Percentiles rank a stretch among this genome's conserved stretches.
These are phyloP conservation scores for Zygoascus flipseniorum DNA, from an alignment of 805 yeast species.

Conservation along the genomic window DNA sequence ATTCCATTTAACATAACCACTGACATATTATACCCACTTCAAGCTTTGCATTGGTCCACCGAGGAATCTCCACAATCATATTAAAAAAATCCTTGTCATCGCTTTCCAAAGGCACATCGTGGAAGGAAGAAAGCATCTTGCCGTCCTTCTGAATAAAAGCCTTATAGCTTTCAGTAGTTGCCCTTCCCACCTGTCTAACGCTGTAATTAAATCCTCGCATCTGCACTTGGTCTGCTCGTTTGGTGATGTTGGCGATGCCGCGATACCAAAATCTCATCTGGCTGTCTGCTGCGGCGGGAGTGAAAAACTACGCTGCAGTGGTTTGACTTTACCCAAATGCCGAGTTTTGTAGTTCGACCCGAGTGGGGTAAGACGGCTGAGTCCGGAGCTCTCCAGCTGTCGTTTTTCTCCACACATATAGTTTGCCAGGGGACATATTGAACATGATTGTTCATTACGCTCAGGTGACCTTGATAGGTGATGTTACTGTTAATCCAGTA, in stretches of 20 bases:
- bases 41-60: slow-evolving; percentile 81
- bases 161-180: slow-evolving; percentile 74
- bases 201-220: slow-evolving; percentile 35
- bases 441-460: too few relatives aligned
- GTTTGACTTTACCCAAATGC: background rate
- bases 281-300: background rate
- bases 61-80: slow-evolving; percentile 88
- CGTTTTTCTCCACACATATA: too few relatives aligned
- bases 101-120: slow-evolving; percentile 71
- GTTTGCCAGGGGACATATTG: too few relatives aligned
- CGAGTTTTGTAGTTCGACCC: background rate
- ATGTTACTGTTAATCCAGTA: too few relatives aligned
- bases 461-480: too few relatives aligned
- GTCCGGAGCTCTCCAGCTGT: too few relatives aligned
- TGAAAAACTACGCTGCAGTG: background rate
- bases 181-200: slow-evolving; percentile 79
- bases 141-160: slow-evolving; percentile 77
- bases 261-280: background rate
- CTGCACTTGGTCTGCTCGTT: background rate
- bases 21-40: slow-evolving; percentile 39
- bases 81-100: slow-evolving; percentile 59
- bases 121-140: slow-evolving; percentile 67
- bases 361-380: background rate
- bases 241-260: background rate
- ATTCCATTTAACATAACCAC: background rate